Evolutionary conservation across 2,329 filamentous ascomycete species (phyloP), one percentile per base, ranked within the genome.

Genomic region (Colletotrichum sp.): DNA sequence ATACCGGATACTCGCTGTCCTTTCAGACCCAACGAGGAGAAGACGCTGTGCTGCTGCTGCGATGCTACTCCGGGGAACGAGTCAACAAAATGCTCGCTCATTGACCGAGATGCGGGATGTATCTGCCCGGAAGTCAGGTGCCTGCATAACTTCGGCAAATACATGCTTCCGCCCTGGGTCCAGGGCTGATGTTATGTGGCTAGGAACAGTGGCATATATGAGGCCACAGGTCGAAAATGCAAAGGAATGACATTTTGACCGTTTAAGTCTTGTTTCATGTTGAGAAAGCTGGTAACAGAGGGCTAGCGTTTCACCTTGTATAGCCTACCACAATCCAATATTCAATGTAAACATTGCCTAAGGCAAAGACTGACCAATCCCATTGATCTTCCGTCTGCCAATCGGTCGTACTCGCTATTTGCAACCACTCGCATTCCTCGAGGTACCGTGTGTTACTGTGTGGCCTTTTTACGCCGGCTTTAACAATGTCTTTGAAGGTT

Each of bases 181-280:
- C 43, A 21, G 43, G 43, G n/a, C 7, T 52, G n/a, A 52, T 13
- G 12, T 0, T 7, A 12, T 1, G 6, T 52, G 10, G 43, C n/a
- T 21, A 1, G 6, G n/a, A 1, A 13, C 2, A 24, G 43, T 52
- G n/a, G 6, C n/a, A 2, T 13, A 3, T 13, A 3, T 12, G 6
- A 52, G 2, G 43, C 10, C 43, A 52, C 6, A 52, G n/a, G 10
- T 52, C 43, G 43, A 7, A 5, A 3, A 21, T n/a, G 39, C 39
- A 13, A 52, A 21, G 43, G 3, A 52, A 7, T 13, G n/a, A 7
- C 1, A 52, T 21, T 52, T 52, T 21, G 10, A 13, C n/a, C n/a
- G n/a, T 13, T 21, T 0, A 5, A 24, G n/a, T 52, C 6, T 52
- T 3, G 43, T 7, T 52, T 7, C 10, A 3, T 52, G n/a, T 7